These are phyloP conservation scores for Trichoderma polysporum DNA, from an alignment of 2,329 filamentous ascomycete species.

Conservation along the genomic window DNA sequence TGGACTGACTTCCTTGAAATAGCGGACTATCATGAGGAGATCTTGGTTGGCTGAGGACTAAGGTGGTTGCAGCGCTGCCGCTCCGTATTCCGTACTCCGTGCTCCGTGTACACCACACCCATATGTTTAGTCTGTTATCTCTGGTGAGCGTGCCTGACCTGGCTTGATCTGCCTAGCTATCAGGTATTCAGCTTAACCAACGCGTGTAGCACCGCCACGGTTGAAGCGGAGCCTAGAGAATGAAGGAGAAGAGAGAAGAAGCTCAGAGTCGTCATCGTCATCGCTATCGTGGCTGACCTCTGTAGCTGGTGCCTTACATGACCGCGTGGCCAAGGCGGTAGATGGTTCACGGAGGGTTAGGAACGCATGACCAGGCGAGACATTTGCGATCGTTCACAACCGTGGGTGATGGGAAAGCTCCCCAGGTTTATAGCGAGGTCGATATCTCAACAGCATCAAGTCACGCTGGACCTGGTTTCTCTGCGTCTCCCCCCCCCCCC, in stretches of 20 bases:
- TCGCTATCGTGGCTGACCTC: conserved; percentile 25
- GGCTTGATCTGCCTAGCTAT: conserved; percentile 6
- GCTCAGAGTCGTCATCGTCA: conserved; percentile 18
- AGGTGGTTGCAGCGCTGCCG: conserved; percentile 2
- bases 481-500: conserved; percentile 2
- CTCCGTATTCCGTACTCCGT: conserved; percentile 7
- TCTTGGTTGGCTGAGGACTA: background rate
- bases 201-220: conserved; percentile 8
- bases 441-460: conserved; percentile 38
- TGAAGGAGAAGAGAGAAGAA: background rate
- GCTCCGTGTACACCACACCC: conserved; percentile 9
- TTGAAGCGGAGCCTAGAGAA: background rate
- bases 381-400: conserved; percentile 30
- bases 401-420: conserved; percentile 29
- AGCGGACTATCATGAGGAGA: background rate
- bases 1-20: background rate
- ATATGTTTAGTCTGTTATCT: background rate
- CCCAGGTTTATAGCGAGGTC: conserved; percentile 29
- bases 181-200: background rate
- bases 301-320: conserved; percentile 32
- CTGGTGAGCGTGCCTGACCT: conserved; percentile 1
- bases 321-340: conserved; percentile 29
- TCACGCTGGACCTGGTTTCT: conserved; percentile 37
- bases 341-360: conserved; percentile 20
- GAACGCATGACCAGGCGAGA: conserved; percentile 30